Conservation (phyloP, 352 stramenopile genomes). For the Phytophthora idaei region DNA sequence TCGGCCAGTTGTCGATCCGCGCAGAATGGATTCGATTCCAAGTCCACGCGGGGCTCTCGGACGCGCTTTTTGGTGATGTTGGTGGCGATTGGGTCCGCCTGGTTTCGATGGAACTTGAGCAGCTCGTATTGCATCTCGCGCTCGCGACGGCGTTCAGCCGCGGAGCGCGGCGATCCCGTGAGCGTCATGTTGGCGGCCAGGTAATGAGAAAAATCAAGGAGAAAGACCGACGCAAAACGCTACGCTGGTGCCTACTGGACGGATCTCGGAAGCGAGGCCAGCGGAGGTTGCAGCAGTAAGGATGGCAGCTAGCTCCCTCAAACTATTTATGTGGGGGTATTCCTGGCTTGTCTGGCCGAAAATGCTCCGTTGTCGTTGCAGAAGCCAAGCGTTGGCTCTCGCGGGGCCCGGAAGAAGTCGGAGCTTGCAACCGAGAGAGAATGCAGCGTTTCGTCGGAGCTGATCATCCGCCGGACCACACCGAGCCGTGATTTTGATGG, state of each 20-base stretch:
- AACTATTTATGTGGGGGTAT: conserved; percentile 24
- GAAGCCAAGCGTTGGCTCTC: conserved; percentile 1
- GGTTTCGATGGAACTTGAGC: conserved; percentile 65
- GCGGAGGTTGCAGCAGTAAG: conserved; percentile 4
- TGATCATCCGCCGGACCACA: not conserved
- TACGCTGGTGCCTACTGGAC: conserved; percentile 21
- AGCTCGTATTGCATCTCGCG: conserved; percentile 77
- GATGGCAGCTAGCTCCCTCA: conserved; percentile 8
- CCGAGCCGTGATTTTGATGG: too few species aligned
- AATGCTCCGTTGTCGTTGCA: conserved; percentile 12
- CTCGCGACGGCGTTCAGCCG: conserved; percentile 46
- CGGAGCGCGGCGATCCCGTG: conserved; percentile 20
- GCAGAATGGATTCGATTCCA: conserved; percentile 77
- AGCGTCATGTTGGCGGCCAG: conserved; percentile 19
- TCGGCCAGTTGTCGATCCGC: conserved; percentile 76
- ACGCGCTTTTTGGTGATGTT: conserved; percentile 70
- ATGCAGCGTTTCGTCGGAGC: conserved; percentile 22
- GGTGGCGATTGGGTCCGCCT: conserved; percentile 49
- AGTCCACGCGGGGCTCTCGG: conserved; percentile 57
- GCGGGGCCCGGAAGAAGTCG: conserved; percentile 16
- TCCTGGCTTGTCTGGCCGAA: conserved; percentile 26
- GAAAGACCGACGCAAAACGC: conserved; percentile 8
- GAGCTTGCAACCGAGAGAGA: conserved; percentile 25
- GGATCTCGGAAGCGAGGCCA: conserved; percentile 7
- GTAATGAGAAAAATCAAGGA: conserved; percentile 10